Evolutionary conservation across 306 rosid species (phyloP).

Genomic region (Quercus rubra): DNA sequence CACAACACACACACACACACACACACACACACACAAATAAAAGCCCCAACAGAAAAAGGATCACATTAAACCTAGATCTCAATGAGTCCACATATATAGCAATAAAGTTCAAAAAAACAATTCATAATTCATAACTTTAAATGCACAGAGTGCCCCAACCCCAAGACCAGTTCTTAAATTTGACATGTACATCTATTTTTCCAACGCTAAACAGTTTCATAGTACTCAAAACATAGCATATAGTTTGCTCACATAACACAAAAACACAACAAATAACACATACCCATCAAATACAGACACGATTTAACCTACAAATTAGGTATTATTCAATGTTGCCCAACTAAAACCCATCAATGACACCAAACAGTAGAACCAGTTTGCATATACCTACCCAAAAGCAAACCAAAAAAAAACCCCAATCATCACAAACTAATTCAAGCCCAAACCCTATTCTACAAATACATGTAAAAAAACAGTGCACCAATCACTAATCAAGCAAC

Average conservation of each 20-base stretch:
- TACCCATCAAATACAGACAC: not conserved
- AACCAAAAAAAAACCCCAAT: too few species aligned
- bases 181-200: not conserved
- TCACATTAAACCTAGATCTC: not conserved
- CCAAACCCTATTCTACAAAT: constrained; percentile 15
- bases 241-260: not conserved
- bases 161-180: not conserved
- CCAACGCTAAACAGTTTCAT: not conserved
- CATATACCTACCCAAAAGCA: not conserved
- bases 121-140: not conserved
- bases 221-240: not conserved
- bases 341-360: not conserved
- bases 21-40: not conserved
- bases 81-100: not conserved
- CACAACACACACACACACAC: not conserved
- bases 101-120: not conserved
- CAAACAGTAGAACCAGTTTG: not conserved
- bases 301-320: not conserved
- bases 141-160: not conserved
- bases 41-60: not conserved
- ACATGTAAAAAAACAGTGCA: constrained; percentile 2
- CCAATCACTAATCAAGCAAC: constrained; percentile 14
- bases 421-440: not conserved
- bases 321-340: not conserved
- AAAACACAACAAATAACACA: not conserved